Conservation (phyloP, 352 stramenopile genomes). For the Aphanomyces euteiches region DNA sequence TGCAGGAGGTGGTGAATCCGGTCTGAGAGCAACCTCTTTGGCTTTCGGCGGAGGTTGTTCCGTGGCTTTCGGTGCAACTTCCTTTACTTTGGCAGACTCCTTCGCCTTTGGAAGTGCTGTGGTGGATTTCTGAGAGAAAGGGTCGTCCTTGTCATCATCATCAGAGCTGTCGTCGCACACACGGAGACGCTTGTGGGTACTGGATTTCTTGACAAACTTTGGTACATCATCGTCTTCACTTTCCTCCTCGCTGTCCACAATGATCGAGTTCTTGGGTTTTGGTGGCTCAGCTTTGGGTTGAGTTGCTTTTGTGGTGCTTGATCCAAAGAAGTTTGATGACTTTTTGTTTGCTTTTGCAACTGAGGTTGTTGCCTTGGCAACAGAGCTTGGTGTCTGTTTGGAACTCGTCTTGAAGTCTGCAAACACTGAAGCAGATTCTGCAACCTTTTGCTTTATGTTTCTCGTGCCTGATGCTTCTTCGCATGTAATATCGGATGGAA, state of each 20-base stretch:
- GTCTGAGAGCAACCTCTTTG: conserved; percentile 23
- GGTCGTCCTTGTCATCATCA: conserved; percentile 45
- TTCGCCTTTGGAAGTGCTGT: too few species aligned
- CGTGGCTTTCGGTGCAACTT: conserved; percentile 17
- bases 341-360: conserved; percentile 13
- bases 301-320: conserved; percentile 21
- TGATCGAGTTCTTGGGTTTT: conserved; percentile 65
- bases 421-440: conserved; percentile 23
- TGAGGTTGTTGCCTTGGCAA: neutral
- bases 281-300: conserved; percentile 40
- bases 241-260: conserved; percentile 59
- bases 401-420: conserved; percentile 9
- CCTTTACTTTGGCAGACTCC: neutral
- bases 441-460: conserved; percentile 1
- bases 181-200: conserved; percentile 35
- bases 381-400: neutral
- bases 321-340: conserved; percentile 6
- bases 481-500: conserved; percentile 15
- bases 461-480: neutral
- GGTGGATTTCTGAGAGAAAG: conserved; percentile 36
- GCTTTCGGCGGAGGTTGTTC: neutral
- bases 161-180: conserved; percentile 70
- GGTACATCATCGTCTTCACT: conserved; percentile 50
- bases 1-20: conserved; percentile 28
- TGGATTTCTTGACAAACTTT: conserved; percentile 62